Conservation (phyloP, 2,329 filamentous ascomycete species). For the Arthrobotrys entomopaga region DNA sequence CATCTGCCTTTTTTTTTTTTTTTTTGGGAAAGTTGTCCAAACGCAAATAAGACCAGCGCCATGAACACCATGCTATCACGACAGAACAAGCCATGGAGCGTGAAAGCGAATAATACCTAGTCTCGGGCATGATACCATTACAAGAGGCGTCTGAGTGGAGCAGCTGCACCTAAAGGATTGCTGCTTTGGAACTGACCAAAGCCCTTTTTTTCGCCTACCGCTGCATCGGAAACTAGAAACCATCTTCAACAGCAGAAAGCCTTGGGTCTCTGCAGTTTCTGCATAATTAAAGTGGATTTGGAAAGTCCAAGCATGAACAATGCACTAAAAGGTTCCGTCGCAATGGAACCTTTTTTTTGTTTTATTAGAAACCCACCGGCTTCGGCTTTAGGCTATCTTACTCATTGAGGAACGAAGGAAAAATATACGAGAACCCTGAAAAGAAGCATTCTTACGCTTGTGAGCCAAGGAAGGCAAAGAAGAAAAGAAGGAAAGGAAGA, state of each 20-base stretch:
- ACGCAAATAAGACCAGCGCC: constrained; percentile 25
- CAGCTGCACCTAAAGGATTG: constrained; percentile 3
- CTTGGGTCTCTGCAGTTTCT: constrained; percentile 35
- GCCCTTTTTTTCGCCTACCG: constrained; percentile 24
- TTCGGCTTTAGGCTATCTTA: background rate
- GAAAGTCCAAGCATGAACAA: constrained; percentile 35
- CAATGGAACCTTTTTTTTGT: constrained; percentile 22
- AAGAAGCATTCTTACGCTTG: background rate
- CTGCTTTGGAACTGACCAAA: no score
- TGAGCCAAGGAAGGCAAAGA: background rate
- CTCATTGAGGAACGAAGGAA: constrained; percentile 17
- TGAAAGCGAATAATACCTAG: constrained; percentile 34
- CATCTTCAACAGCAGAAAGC: constrained; percentile 25
- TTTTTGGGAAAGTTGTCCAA: constrained; percentile 14
- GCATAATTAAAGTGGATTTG: constrained; percentile 27
- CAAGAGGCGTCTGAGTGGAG: constrained; percentile 17
- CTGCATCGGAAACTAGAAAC: constrained; percentile 37
- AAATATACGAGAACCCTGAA: no score
- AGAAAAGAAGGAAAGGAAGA: constrained; percentile 25
- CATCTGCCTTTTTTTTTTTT: constrained; percentile 1
- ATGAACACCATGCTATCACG: constrained; percentile 41
- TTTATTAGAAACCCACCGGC: constrained; percentile 11
- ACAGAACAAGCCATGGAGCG: constrained; percentile 24
- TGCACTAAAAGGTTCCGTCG: constrained; percentile 39
- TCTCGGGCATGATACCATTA: constrained; percentile 41